phyloP scores from a whole-genome alignment of 2,329 filamentous ascomycete genomes.

The Penicillium sp. region DNA sequence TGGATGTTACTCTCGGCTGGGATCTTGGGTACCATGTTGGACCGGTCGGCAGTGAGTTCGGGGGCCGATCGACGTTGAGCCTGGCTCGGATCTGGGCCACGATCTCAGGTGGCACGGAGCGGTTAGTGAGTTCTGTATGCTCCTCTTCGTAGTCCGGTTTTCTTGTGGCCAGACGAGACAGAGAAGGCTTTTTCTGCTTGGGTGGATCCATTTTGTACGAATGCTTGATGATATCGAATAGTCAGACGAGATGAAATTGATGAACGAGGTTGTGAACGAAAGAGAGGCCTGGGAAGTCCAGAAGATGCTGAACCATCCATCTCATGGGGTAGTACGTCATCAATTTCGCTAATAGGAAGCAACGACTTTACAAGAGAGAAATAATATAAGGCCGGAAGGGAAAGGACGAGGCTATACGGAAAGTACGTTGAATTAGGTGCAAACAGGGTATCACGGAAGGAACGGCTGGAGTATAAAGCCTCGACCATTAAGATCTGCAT shows the following conservation, averaged over 20 bases:
- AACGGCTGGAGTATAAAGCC: neutral
- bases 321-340: neutral
- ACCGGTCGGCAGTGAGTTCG: constrained; percentile 2
- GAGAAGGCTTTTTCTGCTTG: constrained; percentile 20
- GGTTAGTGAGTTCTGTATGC: too few species aligned
- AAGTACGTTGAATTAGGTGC: neutral
- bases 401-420: neutral
- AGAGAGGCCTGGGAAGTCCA: neutral
- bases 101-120: too few species aligned
- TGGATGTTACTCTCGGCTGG: constrained; percentile 26
- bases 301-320: too few species aligned
- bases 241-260: neutral
- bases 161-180: constrained; percentile 19
- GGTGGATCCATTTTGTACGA: constrained; percentile 17
- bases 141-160: too few species aligned
- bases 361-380: neutral
- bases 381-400: neutral
- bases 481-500: neutral
- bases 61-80: too few species aligned
- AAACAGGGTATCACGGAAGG: constrained; percentile 10
- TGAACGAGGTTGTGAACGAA: neutral
- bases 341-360: neutral
- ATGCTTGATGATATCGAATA: neutral
- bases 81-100: too few species aligned
- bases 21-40: constrained; percentile 13